phyloP scores from a whole-genome alignment of 176 grass and related monocot genomes.

The Avena eriantha region DNA sequence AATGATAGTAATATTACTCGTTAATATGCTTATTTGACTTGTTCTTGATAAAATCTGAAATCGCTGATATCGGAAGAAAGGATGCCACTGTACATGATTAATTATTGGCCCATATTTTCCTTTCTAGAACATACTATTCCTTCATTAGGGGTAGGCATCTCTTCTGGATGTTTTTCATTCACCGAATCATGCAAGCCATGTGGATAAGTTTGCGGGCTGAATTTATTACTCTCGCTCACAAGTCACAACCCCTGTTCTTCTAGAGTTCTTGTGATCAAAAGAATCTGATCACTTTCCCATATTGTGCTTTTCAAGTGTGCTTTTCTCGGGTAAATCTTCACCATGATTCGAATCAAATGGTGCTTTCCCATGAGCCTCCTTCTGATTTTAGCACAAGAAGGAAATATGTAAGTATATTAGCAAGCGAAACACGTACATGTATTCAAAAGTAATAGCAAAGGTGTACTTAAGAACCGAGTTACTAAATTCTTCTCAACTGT shows the following conservation, averaged over 20 bases:
- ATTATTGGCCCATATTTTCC: conserved; percentile 39
- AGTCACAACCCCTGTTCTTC: not conserved
- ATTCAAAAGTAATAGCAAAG: not conserved
- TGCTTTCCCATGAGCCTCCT: conserved; percentile 54
- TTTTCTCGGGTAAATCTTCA: conserved; percentile 75
- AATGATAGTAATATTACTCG: conserved; percentile 8
- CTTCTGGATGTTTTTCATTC: conserved; percentile 24
- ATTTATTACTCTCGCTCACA: conserved; percentile 14
- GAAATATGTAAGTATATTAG: conserved; percentile 42
- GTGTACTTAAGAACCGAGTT: not conserved
- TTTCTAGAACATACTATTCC: conserved; percentile 33
- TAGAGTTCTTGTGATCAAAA: conserved; percentile 30
- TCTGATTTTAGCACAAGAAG: conserved; percentile 41
- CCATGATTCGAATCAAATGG: conserved; percentile 55
- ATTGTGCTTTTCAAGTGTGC: conserved; percentile 27
- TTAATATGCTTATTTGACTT: not conserved
- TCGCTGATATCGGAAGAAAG: not conserved
- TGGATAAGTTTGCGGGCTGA: not conserved
- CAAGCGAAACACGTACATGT: conserved; percentile 16
- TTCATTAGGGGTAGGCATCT: conserved; percentile 41
- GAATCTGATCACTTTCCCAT: conserved; percentile 40
- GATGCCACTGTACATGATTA: conserved; percentile 39
- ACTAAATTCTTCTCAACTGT: not conserved
- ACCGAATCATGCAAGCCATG: conserved; percentile 38
- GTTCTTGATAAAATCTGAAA: not conserved